These are phyloP conservation scores for Chaetomium sp. DNA, from an alignment of 2,329 filamentous ascomycete species.

Conservation along the genomic window DNA sequence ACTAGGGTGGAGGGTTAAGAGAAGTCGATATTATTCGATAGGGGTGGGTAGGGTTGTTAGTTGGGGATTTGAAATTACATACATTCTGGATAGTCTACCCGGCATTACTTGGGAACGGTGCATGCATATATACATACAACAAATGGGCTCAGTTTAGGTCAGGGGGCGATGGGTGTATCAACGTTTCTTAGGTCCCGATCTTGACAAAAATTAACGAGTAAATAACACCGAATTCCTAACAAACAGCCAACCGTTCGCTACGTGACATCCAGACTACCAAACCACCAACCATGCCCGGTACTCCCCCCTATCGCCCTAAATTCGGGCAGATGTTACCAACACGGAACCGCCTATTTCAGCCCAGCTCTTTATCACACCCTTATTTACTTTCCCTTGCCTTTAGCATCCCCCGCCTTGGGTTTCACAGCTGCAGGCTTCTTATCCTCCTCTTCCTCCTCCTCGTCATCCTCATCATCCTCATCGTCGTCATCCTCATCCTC, in stretches of 20 bases:
- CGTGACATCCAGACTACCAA: no score
- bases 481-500: conserved; percentile 23
- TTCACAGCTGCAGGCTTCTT: not conserved
- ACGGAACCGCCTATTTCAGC: not conserved
- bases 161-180: no score
- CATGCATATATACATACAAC: no score
- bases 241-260: no score
- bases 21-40: not conserved
- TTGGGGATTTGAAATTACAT: not conserved
- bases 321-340: not conserved
- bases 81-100: no score
- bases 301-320: not conserved
- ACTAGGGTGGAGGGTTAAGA: conserved; percentile 26
- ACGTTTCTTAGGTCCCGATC: no score
- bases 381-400: not conserved
- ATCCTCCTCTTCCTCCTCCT: not conserved
- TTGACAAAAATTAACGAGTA: no score
- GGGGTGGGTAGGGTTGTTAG: not conserved
- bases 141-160: no score
- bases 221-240: no score
- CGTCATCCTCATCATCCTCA: conserved; percentile 24
- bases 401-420: not conserved
- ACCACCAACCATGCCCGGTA: no score
- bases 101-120: no score
- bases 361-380: not conserved